Conservation (phyloP, 2,329 filamentous ascomycete genomes). For the Paraconiothyrium sp. region DNA sequence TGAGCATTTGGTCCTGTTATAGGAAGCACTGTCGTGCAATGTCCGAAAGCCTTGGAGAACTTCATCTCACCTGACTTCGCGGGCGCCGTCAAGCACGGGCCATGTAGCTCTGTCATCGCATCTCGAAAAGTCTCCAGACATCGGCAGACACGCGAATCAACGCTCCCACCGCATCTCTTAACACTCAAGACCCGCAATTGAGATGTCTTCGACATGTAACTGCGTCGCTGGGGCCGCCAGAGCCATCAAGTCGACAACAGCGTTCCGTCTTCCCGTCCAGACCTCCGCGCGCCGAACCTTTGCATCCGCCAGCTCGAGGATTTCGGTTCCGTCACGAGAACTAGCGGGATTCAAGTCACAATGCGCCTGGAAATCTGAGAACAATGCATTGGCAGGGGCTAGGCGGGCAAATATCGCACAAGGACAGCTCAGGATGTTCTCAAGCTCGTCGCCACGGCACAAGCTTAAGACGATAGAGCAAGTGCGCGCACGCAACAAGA, state of each 20-base stretch:
- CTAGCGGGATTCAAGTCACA: conserved; percentile 16
- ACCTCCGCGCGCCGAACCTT: conserved; percentile 38
- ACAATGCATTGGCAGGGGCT: neutral
- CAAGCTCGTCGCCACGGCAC: conserved; percentile 37
- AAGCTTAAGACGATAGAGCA: conserved; percentile 50
- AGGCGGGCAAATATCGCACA: conserved; percentile 18
- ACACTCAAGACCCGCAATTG: conserved; percentile 19
- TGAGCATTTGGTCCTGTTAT: neutral
- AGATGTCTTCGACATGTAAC: conserved; percentile 41
- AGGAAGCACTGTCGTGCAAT: neutral
- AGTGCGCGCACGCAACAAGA: conserved; percentile 46
- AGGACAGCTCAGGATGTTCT: conserved; percentile 35
- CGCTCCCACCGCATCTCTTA: conserved; percentile 4
- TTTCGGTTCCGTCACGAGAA: conserved; percentile 24
- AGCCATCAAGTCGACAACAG: conserved; percentile 21
- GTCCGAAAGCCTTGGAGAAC: neutral
- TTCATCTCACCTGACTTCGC: conserved; percentile 13
- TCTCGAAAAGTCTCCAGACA: conserved; percentile 18
- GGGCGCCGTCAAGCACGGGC: conserved; percentile 2
- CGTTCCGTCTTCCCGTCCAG: conserved; percentile 26
- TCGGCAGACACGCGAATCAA: conserved; percentile 16
- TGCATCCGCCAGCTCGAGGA: conserved; percentile 28
- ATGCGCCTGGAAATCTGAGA: conserved; percentile 28
- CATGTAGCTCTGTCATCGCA: conserved; percentile 13
- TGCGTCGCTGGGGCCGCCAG: conserved; percentile 32